Conservation (phyloP, 2,329 filamentous ascomycete species). For the Exophiala sideris region DNA sequence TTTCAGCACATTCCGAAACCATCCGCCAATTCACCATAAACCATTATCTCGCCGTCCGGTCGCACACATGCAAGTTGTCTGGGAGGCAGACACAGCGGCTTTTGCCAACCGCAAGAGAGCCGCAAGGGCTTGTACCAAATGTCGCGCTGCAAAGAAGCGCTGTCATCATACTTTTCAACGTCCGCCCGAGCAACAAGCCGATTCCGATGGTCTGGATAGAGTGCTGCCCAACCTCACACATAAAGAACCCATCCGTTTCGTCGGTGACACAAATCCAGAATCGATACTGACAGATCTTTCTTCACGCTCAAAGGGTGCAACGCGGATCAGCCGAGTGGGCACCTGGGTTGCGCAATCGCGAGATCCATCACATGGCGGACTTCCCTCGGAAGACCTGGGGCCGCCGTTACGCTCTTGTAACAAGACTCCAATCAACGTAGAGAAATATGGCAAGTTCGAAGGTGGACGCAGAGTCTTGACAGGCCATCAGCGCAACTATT, state of each 20-base stretch:
- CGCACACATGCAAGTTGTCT: conserved; percentile 25
- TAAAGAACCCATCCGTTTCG: conserved; percentile 34
- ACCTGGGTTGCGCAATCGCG: conserved; percentile 28
- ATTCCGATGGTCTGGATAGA: conserved; percentile 25
- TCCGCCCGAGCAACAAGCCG: conserved; percentile 25
- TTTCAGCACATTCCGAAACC: neutral
- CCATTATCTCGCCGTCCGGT: neutral
- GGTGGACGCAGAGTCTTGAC: conserved; percentile 27
- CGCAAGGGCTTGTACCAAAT: conserved; percentile 25
- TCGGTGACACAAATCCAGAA: conserved; percentile 42
- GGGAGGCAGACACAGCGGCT: conserved; percentile 27
- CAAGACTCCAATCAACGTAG: conserved; percentile 27
- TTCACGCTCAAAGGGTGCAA: conserved; percentile 16
- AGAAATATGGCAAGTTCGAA: conserved; percentile 27
- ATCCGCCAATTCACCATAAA: neutral
- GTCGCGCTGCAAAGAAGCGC: conserved; percentile 28
- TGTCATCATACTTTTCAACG: conserved; percentile 29
- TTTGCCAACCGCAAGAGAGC: conserved; percentile 29
- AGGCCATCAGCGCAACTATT: conserved; percentile 28
- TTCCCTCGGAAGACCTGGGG: conserved; percentile 16
- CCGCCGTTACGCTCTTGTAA: conserved; percentile 18
- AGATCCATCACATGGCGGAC: conserved; percentile 9
- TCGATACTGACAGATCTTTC: conserved; percentile 34
- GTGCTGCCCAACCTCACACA: conserved; percentile 27
- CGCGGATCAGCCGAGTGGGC: conserved; percentile 27